Conservation (phyloP, 495 filamentous ascomycete genomes). For the Hypoxylon lenormandii region DNA sequence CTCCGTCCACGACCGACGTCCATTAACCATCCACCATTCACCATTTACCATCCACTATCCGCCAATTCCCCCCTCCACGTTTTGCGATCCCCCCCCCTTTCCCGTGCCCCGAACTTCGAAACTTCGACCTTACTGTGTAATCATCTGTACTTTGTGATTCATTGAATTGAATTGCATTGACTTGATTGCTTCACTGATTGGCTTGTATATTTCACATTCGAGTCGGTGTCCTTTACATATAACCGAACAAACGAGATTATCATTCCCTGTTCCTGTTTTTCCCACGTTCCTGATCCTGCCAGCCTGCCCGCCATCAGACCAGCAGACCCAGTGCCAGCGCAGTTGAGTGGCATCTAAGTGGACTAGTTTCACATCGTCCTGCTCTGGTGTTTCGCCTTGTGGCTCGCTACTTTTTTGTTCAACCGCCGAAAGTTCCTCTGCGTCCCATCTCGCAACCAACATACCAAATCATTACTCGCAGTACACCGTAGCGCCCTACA, state of each 20-base stretch:
- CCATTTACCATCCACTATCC: not conserved
- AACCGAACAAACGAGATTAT: constrained; percentile 9
- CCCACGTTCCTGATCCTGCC: constrained; percentile 3
- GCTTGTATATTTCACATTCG: constrained; percentile 1
- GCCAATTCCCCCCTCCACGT: constrained; percentile 14
- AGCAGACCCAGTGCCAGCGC: no score
- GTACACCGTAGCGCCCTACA: constrained; percentile 23
- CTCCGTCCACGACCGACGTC: not conserved
- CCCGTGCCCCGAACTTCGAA: constrained; percentile 23
- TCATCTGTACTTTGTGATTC: not conserved
- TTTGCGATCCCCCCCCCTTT: constrained; percentile 23
- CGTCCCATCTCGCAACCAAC: constrained; percentile 12
- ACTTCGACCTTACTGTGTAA: constrained; percentile 6
- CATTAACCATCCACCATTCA: not conserved
- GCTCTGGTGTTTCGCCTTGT: constrained; percentile 32
- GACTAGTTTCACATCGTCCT: constrained; percentile 35
- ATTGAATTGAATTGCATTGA: not conserved
- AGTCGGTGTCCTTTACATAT: not conserved
- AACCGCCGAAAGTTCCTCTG: constrained; percentile 5
- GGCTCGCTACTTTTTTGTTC: constrained; percentile 24
- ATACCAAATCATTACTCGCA: constrained; percentile 13
- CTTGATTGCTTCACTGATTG: constrained; percentile 1
- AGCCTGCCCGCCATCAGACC: constrained; percentile 18
- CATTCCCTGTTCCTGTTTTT: constrained; percentile 6
- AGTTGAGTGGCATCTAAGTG: constrained; percentile 12